Base-by-base conservation (phyloP, 2,329 filamentous ascomycete genomes). In the Diaporthe amygdali region DNA sequence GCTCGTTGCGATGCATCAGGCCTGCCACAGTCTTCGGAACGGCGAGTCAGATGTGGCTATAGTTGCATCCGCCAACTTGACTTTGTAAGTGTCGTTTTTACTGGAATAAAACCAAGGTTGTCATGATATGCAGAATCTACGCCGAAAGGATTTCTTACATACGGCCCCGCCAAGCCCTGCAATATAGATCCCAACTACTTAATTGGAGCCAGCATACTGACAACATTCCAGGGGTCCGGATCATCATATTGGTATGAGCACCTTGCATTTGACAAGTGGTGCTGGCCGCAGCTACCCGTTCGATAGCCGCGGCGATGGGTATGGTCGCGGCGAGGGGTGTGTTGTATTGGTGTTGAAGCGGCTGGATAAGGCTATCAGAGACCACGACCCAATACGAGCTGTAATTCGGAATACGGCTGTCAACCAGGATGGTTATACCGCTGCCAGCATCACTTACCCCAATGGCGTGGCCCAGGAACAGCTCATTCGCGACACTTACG, bases 401-500 rank as follows among this genome's bases (percentile, higher is more conserved):
- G 30, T 71, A 1, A 75, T 82, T 34, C 74, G 76, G 5, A 76
- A 70, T 17, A 78, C 77, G 1, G 76, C 70, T 3, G 56, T 76
- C 27, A 80, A 79, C 66, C 74, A 76, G 49, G 82, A 76, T 30
- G 75, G 75, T 14, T 71, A 75, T 27, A 81, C 78, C 2, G 47
- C 68, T 6, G 82, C 82, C 0, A 77, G 77, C 2, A 79, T 82
- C 41, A 81, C 80, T 0, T 80, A 86, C 44, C 86, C 86, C 0
- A 85, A 74, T 52, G 56, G 70, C 0, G 63, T 72, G 0, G 76
- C 78, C 0, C 84, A 85, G 49, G 78, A 75, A 22, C 66, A 63
- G 1, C 66, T 82, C 3, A 82, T 83, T 17, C 69, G 78, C 0
- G 70, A 68, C 34, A 77, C 78, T 0, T 82, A 83, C 63, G 41